These are phyloP conservation scores for Zanthoxylum bungeanum DNA, from an alignment of 345 rosid species.

Conservation along the genomic window DNA sequence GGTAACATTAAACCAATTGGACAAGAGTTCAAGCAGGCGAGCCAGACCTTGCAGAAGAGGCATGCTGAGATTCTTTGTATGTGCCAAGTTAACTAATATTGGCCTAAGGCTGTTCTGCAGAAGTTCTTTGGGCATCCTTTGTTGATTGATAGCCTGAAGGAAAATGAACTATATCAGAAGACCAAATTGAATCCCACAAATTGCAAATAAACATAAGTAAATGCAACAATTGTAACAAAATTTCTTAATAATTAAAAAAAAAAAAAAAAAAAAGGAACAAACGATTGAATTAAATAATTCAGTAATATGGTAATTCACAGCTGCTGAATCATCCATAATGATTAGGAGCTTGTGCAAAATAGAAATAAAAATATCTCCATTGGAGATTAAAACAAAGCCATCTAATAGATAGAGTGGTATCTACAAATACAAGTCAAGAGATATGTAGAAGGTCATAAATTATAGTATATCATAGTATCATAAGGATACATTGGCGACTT, in stretches of 20 bases:
- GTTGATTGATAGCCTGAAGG: conserved; percentile 87
- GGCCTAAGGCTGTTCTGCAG: conserved; percentile 99
- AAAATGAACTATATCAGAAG: conserved; percentile 11
- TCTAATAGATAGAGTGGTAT: background rate
- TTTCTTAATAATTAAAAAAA: background rate
- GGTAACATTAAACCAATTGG: conserved; percentile 97
- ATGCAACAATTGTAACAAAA: background rate
- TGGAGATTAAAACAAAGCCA: background rate
- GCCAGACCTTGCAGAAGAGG: conserved; percentile 98
- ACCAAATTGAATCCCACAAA: background rate
- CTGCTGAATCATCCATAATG: background rate
- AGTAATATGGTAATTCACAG: background rate
- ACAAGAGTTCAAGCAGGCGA: conserved; percentile 92
- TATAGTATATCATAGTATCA: background rate
- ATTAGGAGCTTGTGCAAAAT: background rate
- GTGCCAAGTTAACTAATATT: conserved; percentile 90
- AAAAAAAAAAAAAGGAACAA: background rate
- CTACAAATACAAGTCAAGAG: background rate
- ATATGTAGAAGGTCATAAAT: background rate
- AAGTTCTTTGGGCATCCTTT: conserved; percentile 98
- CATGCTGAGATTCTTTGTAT: conserved; percentile 98
- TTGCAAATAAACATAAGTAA: conserved; percentile 8
- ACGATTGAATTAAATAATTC: background rate
- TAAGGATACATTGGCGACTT: no score
- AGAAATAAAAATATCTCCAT: background rate